Base-by-base conservation (phyloP, 169 alveolate genomes). In the Plasmodium gallinaceum region DNA sequence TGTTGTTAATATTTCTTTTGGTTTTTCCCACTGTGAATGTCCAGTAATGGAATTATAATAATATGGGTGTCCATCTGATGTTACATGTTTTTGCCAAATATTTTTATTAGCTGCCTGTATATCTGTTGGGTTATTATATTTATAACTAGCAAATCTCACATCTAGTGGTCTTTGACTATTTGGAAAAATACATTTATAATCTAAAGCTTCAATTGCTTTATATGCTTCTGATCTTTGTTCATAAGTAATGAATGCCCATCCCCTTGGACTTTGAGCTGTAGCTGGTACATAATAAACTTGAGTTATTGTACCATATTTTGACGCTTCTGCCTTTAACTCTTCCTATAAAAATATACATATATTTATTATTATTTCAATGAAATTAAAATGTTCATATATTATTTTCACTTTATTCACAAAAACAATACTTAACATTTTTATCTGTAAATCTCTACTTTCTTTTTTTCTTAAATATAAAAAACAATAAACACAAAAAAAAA, bases 11-110 rank as follows among this genome's bases (percentile, higher is more conserved):
- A 95, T 43, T 37, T 96, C 98, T 52, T 89, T 88, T 9, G 98
- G 98, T 65, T 91, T 78, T 70, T 95, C 97, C 98, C 98, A 96
- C 75, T 96, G 97, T 18, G 98, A 95, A 71, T 95, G 93, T 20
- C 95, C 96, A 16, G 98, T 95, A 26, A 92, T 62, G 24, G 88
- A 90, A 76, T 95, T 95, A 88, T 95, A 94, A 65, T 95, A 95
- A 85, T 95, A 95, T 58, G 96, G 95, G n/a, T 93, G 92, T 8
- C 97, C 97, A 74, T 95, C 97, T 6, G 97, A 72, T 32, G 96
- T 95, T 20, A 93, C 90, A 88, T 93, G 95, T 78, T 95, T 95
- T 93, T 95, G 95, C 97, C 97, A 95, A 54, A 85, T 57, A 48
- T 93, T 95, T 72, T 88, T 65, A 51, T 86, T 91, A 12, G 93